Evolutionary conservation across 2,329 filamentous ascomycete genomes (phyloP).

Genomic region (Sporothrix phasma): DNA sequence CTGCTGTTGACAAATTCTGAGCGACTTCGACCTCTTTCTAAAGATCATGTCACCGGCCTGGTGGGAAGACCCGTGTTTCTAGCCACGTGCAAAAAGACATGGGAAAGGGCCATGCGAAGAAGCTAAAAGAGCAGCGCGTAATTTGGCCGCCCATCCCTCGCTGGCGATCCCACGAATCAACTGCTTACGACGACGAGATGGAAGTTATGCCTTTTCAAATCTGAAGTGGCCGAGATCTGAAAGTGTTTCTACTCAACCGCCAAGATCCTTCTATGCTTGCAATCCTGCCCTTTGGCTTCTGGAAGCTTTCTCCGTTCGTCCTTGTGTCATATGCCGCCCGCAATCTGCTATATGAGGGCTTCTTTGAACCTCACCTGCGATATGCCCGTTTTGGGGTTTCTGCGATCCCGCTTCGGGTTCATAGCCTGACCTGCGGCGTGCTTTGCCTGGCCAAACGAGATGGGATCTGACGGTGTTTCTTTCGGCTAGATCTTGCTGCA

Average conservation of each 20-base stretch:
- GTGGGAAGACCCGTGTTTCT: not conserved
- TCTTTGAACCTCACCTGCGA: not conserved
- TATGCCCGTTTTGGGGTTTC: not conserved
- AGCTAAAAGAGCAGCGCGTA: not conserved
- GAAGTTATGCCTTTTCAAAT: not conserved
- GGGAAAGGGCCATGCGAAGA: conserved; percentile 7
- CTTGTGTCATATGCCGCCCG: not conserved
- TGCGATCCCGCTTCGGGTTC: conserved; percentile 20
- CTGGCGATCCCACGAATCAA: conserved; percentile 15
- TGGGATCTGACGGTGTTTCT: not conserved
- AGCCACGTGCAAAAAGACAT: conserved; percentile 7
- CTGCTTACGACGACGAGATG: not conserved
- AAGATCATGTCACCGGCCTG: not conserved
- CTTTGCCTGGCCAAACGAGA: conserved; percentile 7
- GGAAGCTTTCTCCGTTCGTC: conserved; percentile 16
- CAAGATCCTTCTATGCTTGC: not conserved
- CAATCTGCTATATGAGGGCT: not conserved
- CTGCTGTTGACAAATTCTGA: not conserved
- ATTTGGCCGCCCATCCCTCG: conserved; percentile 12
- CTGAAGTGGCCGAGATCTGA: not conserved
- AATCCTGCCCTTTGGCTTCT: conserved; percentile 11
- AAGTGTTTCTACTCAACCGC: not conserved
- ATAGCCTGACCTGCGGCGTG: conserved; percentile 25
- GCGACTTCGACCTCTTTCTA: not conserved
- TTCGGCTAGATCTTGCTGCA: not conserved